Evolutionary conservation across 2,329 filamentous ascomycete genomes (phyloP), one percentile per base, ranked within the genome.

Genomic region (Drechmeria coniospora): DNA sequence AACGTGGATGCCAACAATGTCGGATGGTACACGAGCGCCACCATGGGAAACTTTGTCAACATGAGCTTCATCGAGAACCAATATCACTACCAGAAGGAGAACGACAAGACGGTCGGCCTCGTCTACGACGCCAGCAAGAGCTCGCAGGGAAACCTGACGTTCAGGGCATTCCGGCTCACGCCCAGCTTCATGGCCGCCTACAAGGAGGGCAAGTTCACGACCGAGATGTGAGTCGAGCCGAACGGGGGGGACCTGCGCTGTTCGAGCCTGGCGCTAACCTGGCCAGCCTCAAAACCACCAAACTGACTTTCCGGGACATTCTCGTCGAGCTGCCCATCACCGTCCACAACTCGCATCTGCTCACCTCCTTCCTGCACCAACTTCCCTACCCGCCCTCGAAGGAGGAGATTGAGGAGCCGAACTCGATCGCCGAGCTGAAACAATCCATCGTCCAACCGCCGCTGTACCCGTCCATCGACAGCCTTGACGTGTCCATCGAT

Each of bases 21-120:
- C 34, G 90, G 90, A 46, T 98, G 86, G 86, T 98, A 98, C 63
- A 94, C 84, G 33, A 94, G 84, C 62, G 83, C 86, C 38, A 93
- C 84, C 56, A 92, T 98, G 81, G 90, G 90, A 56, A 95, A 93
- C 67, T 95, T 95, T 45, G 69, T 95, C 65, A 94, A 86, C 65
- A 57, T 79, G 50, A 81, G 79, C 64, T 86, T 93, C 51, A 81
- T 98, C 56, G 90, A 98, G 69, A 98, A 95, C 65, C 86, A 94
- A 58, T 84, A 75, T 60, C 80, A 86, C 63, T 95, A 93, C 65
- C 90, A 98, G 65, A 90, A 82, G 56, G 82, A 92, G 45, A 92
- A 93, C 53, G 82, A 90, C 57, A 68, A 71, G 54, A 84, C 81
- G 6, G 74, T 94, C 24, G 83, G 83, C 26, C 67, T 98, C 31